A percentile compares a stretch with the other conserved stretches of the same genome.
Evolutionary conservation across 1,284 basidiomycete species (phyloP).

Genomic region (Ceratorhiza oryzae-sativae): DNA sequence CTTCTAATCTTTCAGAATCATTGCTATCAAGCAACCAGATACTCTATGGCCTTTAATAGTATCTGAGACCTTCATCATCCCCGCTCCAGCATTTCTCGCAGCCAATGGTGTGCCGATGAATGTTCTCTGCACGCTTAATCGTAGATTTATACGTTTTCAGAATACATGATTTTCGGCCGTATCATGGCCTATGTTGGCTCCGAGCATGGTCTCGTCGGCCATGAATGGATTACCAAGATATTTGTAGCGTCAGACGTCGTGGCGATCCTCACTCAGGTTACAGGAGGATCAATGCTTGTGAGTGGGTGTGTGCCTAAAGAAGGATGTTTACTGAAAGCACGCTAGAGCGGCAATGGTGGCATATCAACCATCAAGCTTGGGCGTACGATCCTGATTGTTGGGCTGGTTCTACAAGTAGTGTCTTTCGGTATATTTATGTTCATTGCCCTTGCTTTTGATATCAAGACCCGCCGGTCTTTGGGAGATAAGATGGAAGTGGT

Average conservation of each 20-base stretch:
- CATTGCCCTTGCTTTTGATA: conserved; percentile 41
- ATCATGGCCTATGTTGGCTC: conserved; percentile 43
- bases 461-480: conserved; percentile 36
- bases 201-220: conserved; percentile 38
- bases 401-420: conserved; percentile 41
- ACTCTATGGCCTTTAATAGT: conserved; percentile 33
- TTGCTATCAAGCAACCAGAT: conserved; percentile 39
- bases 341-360: conserved; percentile 16
- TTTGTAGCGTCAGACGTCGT: conserved; percentile 41
- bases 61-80: conserved; percentile 39
- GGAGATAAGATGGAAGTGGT: conserved; percentile 17
- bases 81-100: conserved; percentile 43
- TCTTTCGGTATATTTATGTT: conserved; percentile 43
- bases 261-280: conserved; percentile 41
- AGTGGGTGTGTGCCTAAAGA: neutral
- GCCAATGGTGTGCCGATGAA: conserved; percentile 27
- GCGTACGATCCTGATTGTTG: conserved; percentile 41
- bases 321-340: neutral
- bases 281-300: conserved; percentile 40
- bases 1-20: conserved; percentile 2
- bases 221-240: conserved; percentile 41
- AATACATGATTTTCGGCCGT: conserved; percentile 43
- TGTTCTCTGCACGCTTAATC: neutral
- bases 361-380: conserved; percentile 38
- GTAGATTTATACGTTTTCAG: conserved; percentile 7